These are phyloP conservation scores for Blechomonas ayalai DNA, from an alignment of 208 protist genomes.

Conservation along the genomic window DNA sequence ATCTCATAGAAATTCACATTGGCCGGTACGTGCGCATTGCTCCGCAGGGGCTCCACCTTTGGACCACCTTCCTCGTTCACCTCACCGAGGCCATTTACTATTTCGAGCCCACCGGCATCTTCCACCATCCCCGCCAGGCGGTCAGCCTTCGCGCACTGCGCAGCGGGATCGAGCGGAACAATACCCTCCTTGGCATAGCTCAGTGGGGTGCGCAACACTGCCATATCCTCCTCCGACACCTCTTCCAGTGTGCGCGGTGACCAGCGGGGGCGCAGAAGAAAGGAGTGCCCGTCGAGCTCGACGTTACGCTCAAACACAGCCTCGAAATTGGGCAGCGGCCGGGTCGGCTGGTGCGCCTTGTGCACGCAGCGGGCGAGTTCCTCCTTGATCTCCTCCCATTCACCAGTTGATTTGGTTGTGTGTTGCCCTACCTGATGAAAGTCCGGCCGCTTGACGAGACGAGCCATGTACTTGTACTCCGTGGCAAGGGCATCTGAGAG, in stretches of 20 bases:
- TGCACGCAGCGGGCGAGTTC: conserved; percentile 54
- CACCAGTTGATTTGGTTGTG: conserved; percentile 50
- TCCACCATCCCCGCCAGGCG: conserved; percentile 76
- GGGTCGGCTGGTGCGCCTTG: conserved; percentile 45
- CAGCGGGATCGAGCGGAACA: conserved; percentile 36
- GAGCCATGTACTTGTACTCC: conserved; percentile 68
- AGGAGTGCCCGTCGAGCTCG: conserved; percentile 66
- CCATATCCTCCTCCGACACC: conserved; percentile 32
- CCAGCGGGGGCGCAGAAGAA: conserved; percentile 78
- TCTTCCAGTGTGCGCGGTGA: conserved; percentile 69
- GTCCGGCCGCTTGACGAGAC: conserved; percentile 62
- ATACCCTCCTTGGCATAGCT: conserved; percentile 55
- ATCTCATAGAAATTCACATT: conserved; percentile 92
- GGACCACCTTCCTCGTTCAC: conserved; percentile 31
- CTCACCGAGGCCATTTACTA: conserved; percentile 66
- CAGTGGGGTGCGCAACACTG: conserved; percentile 32
- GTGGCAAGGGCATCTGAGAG: conserved; percentile 63
- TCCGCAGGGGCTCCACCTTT: conserved; percentile 31
- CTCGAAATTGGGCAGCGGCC: conserved; percentile 70
- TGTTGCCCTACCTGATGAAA: conserved; percentile 79
- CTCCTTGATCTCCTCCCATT: conserved; percentile 55
- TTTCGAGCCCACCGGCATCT: conserved; percentile 74
- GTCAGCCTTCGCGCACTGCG: conserved; percentile 47
- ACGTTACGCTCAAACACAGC: conserved; percentile 82
- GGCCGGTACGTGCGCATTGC: conserved; percentile 69